phyloP scores from a whole-genome alignment of 225 moss, liverwort and hornwort species.

The Ulota crispa region DNA sequence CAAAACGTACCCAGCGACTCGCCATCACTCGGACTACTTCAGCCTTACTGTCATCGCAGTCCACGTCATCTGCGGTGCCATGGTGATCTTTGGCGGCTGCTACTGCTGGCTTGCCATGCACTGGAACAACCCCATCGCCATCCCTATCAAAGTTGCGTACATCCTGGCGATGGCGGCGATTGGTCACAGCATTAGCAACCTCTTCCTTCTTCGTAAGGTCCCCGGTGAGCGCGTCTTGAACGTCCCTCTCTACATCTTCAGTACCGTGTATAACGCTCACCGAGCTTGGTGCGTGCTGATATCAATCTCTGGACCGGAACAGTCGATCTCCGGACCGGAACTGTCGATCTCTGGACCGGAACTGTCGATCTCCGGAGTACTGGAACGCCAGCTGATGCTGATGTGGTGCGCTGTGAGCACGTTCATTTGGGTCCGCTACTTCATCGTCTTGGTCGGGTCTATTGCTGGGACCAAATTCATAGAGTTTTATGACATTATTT shows the following conservation, averaged over 20 bases:
- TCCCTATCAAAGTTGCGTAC: not conserved
- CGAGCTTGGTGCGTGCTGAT: not conserved
- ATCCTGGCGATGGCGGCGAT: not conserved
- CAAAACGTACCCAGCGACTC: not conserved
- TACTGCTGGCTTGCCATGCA: not conserved
- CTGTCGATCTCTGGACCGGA: no score
- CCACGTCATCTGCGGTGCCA: not conserved
- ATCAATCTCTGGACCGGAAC: no score
- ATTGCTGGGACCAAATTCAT: not conserved
- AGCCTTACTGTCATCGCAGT: not conserved
- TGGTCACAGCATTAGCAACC: not conserved
- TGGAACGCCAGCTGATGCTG: not conserved
- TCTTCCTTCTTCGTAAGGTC: conserved; percentile 10
- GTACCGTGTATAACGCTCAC: not conserved
- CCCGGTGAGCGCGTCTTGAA: not conserved
- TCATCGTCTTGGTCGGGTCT: not conserved
- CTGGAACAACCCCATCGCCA: not conserved
- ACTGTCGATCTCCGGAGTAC: not conserved
- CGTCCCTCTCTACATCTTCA: not conserved
- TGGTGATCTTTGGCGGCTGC: not conserved
- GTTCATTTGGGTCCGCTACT: conserved; percentile 4
- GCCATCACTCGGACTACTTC: conserved; percentile 6
- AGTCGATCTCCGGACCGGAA: no score
- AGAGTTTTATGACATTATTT: not conserved
- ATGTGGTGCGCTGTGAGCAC: conserved; percentile 15